phyloP scores from a whole-genome alignment of 257 asterid species.

The Gentiana straminea region DNA sequence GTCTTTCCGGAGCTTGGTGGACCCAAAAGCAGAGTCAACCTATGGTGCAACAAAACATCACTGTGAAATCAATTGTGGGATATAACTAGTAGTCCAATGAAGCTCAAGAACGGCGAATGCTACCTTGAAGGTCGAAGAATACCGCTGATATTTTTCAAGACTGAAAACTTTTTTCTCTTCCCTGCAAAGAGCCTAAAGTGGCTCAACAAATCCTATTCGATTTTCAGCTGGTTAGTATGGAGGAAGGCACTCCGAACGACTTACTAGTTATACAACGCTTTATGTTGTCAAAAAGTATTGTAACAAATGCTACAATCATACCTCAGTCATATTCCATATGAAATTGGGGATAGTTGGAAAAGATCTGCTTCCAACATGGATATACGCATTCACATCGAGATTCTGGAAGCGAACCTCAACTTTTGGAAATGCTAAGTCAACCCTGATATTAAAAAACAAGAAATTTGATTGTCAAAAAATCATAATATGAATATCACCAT shows the following conservation, averaged over 20 bases:
- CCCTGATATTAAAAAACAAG: slow-evolving; percentile 30
- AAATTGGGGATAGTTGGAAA: slow-evolving; percentile 90
- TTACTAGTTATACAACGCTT: too few species aligned
- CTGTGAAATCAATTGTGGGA: slow-evolving; percentile 2
- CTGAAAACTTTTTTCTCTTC: slow-evolving; percentile 49
- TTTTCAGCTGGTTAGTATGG: neutral
- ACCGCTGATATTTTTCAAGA: slow-evolving; percentile 71
- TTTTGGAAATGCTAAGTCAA: slow-evolving; percentile 80
- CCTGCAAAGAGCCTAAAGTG: slow-evolving; percentile 51
- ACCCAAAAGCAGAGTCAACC: slow-evolving; percentile 80
- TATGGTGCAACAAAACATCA: slow-evolving; percentile 18
- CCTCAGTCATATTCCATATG: slow-evolving; percentile 80
- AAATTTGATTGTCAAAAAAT: neutral
- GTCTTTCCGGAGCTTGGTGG: slow-evolving; percentile 99
- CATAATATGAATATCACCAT: neutral
- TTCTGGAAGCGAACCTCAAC: slow-evolving; percentile 75
- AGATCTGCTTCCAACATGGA: slow-evolving; percentile 84
- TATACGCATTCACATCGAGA: slow-evolving; percentile 61
- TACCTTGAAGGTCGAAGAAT: slow-evolving; percentile 92
- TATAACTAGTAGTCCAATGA: slow-evolving; percentile 7
- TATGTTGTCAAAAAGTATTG: too few species aligned
- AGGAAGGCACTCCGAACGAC: neutral
- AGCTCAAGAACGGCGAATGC: slow-evolving; percentile 2
- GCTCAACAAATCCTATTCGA: slow-evolving; percentile 57
- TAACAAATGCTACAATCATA: slow-evolving; percentile 10